phyloP scores from a whole-genome alignment of 2,329 filamentous ascomycete genomes.

The Hysterium pulicare region DNA sequence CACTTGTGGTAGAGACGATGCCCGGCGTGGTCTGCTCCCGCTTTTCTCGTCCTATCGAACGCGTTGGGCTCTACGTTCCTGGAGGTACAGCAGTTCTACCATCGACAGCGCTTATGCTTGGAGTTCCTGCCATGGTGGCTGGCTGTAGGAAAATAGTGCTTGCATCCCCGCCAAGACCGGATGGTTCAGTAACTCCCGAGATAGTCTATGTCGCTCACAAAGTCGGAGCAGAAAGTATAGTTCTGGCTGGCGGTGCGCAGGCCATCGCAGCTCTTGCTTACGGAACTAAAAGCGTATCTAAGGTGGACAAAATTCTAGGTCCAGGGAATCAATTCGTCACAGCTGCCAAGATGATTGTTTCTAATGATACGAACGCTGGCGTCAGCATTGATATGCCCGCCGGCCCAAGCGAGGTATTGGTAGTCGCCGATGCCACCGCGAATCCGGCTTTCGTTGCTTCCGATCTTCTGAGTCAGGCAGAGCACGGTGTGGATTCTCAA shows the following conservation, averaged over 20 bases:
- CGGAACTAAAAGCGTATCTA: constrained; percentile 87
- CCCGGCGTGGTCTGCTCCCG: constrained; percentile 92
- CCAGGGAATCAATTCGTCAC: constrained; percentile 99
- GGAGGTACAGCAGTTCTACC: constrained; percentile 96
- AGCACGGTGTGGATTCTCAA: constrained; percentile 95
- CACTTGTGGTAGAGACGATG: constrained; percentile 92
- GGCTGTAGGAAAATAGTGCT: constrained; percentile 94
- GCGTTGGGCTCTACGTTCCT: constrained; percentile 94
- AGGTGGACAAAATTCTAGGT: constrained; percentile 98
- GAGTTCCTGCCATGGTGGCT: constrained; percentile 95
- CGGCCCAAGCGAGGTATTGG: constrained; percentile 93
- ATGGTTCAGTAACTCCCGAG: constrained; percentile 90
- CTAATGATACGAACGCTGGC: constrained; percentile 92
- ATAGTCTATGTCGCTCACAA: constrained; percentile 98
- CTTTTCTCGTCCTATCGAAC: constrained; percentile 87
- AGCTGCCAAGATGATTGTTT: constrained; percentile 96
- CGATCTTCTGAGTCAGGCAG: constrained; percentile 90
- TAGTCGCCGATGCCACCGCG: constrained; percentile 81
- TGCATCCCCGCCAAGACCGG: constrained; percentile 82
- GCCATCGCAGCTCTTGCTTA: constrained; percentile 96
- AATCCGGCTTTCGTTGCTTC: constrained; percentile 95
- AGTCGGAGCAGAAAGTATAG: constrained; percentile 91
- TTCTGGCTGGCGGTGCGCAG: constrained; percentile 91
- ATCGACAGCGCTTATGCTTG: constrained; percentile 95
- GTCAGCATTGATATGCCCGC: constrained; percentile 99